Evolutionary conservation across 305 asterid genomes (phyloP).

Genomic region (Rubia occidens): DNA sequence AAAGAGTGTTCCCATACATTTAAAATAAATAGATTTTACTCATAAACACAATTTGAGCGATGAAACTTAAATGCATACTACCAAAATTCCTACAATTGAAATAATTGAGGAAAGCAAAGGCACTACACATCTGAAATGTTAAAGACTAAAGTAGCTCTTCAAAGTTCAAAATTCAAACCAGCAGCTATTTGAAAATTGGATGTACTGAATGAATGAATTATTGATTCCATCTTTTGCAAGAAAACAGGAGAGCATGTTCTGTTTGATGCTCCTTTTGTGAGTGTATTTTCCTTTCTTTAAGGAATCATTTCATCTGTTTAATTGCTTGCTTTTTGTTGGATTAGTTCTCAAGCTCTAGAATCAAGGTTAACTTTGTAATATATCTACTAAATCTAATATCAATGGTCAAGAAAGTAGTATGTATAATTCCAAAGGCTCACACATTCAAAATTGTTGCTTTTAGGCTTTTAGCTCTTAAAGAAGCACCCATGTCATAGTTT

Average conservation of each 20-base stretch:
- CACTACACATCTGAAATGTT: too few relatives aligned
- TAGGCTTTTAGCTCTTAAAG: background rate
- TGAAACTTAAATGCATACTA: too few relatives aligned
- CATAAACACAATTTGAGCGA: too few relatives aligned
- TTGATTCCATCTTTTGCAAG: too few relatives aligned
- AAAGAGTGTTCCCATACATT: too few relatives aligned
- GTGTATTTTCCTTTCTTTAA: background rate
- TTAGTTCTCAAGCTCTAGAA: background rate
- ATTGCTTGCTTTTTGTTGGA: conserved; percentile 2
- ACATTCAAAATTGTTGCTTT: background rate
- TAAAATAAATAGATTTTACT: too few relatives aligned
- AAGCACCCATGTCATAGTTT: background rate
- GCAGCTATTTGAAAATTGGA: too few relatives aligned
- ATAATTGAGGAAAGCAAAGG: too few relatives aligned
- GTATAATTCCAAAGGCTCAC: background rate
- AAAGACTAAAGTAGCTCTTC: too few relatives aligned
- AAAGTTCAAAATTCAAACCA: too few relatives aligned
- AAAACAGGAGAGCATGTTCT: background rate
- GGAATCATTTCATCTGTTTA: background rate
- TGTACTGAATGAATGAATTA: too few relatives aligned
- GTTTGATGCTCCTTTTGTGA: background rate
- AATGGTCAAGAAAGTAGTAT: background rate
- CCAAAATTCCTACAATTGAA: too few relatives aligned
- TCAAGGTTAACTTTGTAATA: background rate
- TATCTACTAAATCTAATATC: background rate